Conservation (phyloP, 2,329 filamentous ascomycete genomes). For the Hypomyces rosellus region DNA sequence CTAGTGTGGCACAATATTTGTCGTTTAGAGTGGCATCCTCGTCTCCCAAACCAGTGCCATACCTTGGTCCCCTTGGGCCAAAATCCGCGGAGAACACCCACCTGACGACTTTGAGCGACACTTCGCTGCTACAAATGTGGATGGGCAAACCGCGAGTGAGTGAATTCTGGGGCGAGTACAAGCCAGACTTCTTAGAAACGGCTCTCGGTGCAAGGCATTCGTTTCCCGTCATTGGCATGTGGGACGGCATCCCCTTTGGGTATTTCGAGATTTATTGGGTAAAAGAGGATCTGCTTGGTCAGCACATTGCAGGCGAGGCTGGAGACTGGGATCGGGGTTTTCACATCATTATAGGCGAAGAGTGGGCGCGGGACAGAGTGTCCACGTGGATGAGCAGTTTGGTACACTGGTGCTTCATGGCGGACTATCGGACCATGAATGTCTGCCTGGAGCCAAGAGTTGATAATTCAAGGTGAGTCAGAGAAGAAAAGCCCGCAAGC, state of each 20-base stretch:
- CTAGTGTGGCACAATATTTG: slow-evolving; percentile 74
- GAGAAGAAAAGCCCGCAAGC: no score
- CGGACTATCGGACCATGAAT: slow-evolving; percentile 73
- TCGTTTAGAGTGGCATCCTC: slow-evolving; percentile 80
- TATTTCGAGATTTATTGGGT: slow-evolving; percentile 99
- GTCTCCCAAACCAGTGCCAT: slow-evolving; percentile 55
- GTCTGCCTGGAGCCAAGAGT: slow-evolving; percentile 84
- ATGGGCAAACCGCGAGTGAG: slow-evolving; percentile 79
- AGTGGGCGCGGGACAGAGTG: slow-evolving; percentile 82
- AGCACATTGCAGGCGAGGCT: slow-evolving; percentile 57
- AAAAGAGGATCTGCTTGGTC: slow-evolving; percentile 78
- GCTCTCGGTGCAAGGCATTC: slow-evolving; percentile 65
- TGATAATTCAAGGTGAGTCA: slow-evolving; percentile 75
- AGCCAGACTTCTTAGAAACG: slow-evolving; percentile 59
- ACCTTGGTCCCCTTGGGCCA: slow-evolving; percentile 52
- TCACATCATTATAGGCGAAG: slow-evolving; percentile 84
- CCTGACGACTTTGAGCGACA: slow-evolving; percentile 44
- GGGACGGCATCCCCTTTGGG: slow-evolving; percentile 91
- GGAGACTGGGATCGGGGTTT: slow-evolving; percentile 83
- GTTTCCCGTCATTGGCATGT: slow-evolving; percentile 87
- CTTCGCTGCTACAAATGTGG: slow-evolving; percentile 69
- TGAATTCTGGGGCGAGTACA: slow-evolving; percentile 72
- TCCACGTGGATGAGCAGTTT: slow-evolving; percentile 76
- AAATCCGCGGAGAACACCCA: slow-evolving; percentile 34
- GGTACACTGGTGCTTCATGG: slow-evolving; percentile 77